phyloP scores from a whole-genome alignment of 352 stramenopile genomes.

The Phytopythium sindhum region DNA sequence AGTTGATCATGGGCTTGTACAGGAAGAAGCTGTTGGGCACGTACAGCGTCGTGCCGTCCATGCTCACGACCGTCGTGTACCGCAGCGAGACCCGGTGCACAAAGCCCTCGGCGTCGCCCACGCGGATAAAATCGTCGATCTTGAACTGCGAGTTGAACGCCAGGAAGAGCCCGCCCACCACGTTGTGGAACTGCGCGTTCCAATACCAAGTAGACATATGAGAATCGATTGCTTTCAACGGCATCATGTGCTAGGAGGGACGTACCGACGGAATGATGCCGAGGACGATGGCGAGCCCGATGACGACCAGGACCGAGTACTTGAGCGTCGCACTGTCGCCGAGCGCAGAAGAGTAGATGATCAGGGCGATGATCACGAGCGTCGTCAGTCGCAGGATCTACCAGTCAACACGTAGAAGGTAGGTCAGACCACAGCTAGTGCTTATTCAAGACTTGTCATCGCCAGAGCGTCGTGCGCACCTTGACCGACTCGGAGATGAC shows the following conservation, averaged over 20 bases:
- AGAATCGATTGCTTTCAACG: not conserved
- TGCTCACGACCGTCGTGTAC: conserved; percentile 82
- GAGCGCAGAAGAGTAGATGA: conserved; percentile 82
- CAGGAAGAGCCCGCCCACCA: conserved; percentile 80
- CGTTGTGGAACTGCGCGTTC: conserved; percentile 65
- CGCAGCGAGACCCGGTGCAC: conserved; percentile 81
- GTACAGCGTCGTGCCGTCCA: conserved; percentile 77
- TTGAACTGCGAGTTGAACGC: conserved; percentile 90
- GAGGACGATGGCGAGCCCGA: conserved; percentile 77
- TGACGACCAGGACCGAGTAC: conserved; percentile 82
- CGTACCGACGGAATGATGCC: conserved; percentile 79
- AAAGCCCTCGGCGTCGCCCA: conserved; percentile 70
- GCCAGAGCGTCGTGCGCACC: conserved; percentile 25
- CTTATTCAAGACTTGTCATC: not conserved
- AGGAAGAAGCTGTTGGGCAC: conserved; percentile 88
- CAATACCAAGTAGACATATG: not conserved
- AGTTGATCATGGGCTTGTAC: conserved; percentile 91
- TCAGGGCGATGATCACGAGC: conserved; percentile 74
- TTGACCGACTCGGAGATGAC: conserved; percentile 89
- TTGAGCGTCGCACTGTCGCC: conserved; percentile 70
- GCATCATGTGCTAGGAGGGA: not conserved
- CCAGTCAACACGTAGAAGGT: not conserved
- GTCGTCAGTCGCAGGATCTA: conserved; percentile 77
- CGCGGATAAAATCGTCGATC: conserved; percentile 85
- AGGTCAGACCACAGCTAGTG: not conserved